A percentile compares a stretch with the other conserved stretches of the same genome.
These are phyloP conservation scores for Urostyla sp. DNA, from an alignment of 73 alveolate genomes.

Conservation along the genomic window DNA sequence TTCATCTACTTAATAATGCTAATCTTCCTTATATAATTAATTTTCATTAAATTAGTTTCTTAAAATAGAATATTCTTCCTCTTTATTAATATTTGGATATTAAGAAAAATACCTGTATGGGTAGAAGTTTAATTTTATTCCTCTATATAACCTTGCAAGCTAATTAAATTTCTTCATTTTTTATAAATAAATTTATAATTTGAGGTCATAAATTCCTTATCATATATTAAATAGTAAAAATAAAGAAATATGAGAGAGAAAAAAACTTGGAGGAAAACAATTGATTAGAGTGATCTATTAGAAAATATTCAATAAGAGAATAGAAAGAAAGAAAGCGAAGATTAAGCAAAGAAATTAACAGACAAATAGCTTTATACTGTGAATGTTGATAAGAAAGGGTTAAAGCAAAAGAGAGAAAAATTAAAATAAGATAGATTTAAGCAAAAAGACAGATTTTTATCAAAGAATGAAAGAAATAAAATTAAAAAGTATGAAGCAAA, in stretches of 20 bases:
- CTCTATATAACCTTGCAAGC: too few species aligned
- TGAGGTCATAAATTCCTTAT: too few species aligned
- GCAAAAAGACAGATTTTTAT: not conserved
- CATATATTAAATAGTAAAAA: too few species aligned
- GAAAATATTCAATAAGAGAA: not conserved
- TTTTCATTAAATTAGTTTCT: too few species aligned
- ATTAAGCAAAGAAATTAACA: not conserved
- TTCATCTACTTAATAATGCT: too few species aligned
- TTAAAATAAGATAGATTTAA: slow-evolving; percentile 21
- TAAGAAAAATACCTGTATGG: too few species aligned
- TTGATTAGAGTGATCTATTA: not conserved
- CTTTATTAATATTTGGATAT: too few species aligned
- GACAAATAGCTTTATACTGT: not conserved
- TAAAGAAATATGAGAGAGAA: not conserved
- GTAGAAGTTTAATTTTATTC: too few species aligned
- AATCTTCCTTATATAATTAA: too few species aligned
- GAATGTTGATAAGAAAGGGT: not conserved
- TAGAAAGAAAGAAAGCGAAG: not conserved
- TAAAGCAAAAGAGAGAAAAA: not conserved
- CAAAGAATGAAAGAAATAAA: not conserved
- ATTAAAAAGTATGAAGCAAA: not conserved
- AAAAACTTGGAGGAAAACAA: not conserved
- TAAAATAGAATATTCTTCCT: too few species aligned
- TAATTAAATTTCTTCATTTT: too few species aligned
- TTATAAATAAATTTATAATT: too few species aligned